phyloP scores from a whole-genome alignment of 805 yeast species.

The Kazachstania kunashirensis region DNA sequence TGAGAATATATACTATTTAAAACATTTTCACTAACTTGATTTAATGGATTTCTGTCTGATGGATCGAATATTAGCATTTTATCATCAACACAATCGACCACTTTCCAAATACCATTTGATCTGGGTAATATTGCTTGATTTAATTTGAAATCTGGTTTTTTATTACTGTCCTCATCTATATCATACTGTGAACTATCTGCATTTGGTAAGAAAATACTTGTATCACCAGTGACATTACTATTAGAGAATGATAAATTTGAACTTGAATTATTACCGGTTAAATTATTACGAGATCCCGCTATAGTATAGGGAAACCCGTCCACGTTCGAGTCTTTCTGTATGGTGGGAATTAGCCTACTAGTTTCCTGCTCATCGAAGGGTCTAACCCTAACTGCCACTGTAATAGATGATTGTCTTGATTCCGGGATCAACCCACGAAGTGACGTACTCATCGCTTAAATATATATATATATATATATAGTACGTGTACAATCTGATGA shows the following conservation, averaged over 20 bases:
- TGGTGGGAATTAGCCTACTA: too few relatives aligned
- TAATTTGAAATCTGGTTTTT: not conserved
- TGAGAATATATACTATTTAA: slow-evolving; percentile 24
- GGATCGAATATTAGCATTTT: slow-evolving; percentile 84
- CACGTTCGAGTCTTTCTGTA: too few relatives aligned
- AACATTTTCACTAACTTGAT: slow-evolving; percentile 24
- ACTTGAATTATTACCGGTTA: too few relatives aligned
- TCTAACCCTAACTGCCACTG: slow-evolving; percentile 72
- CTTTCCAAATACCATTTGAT: slow-evolving; percentile 49
- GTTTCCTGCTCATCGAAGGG: slow-evolving; percentile 67
- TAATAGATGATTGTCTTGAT: slow-evolving; percentile 46
- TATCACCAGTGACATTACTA: slow-evolving; percentile 1
- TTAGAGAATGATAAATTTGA: too few relatives aligned
- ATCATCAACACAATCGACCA: slow-evolving; percentile 74
- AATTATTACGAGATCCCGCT: too few relatives aligned
- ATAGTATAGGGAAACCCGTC: too few relatives aligned
- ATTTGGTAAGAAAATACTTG: slow-evolving; percentile 1
- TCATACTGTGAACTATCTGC: not conserved
- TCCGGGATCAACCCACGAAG: slow-evolving; percentile 1
- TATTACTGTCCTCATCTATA: not conserved
- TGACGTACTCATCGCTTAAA: not conserved
- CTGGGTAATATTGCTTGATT: not conserved
- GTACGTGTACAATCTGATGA: too few relatives aligned
- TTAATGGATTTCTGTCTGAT: slow-evolving; percentile 52
- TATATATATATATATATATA: too few relatives aligned